Base-by-base conservation (phyloP, 257 asterid species). In the Solanum ossicruentum region DNA sequence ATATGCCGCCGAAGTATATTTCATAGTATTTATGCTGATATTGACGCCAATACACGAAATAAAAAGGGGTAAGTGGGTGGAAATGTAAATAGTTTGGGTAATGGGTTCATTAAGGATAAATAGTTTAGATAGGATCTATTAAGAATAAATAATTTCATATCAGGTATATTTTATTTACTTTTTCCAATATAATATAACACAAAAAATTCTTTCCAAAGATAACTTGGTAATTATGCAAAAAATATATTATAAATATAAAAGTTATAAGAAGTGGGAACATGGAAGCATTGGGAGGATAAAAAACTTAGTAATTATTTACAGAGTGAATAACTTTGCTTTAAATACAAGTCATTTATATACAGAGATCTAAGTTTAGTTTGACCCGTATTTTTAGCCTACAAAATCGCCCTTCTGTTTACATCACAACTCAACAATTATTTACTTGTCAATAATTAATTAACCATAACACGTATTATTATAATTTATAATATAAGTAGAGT, bases 381-480 rank as follows among this genome's bases (percentile, higher is more conserved):
- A 84, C 70, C 86, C 73, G 60, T 55, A 84, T 70, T 55, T 70
- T 69, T 47, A 84, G 86, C 82, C 86, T 84, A 54, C 6, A 16
- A 84, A 84, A 10, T 54, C 86, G 82, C 82, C n/a, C 47, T 23
- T 41, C 4, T 55, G 82, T 84, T 70, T 11, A 41, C 73, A 60
- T 21, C 21, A 43, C 3, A 45, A 12, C 13, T 81, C 84, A 80
- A 17, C 52, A 10, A 81, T 54, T 41, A 57, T 43, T 80, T 80
- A 32, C 65, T 16, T 28, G 54, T 39, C 70, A 81, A 57, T 57
- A 78, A 78, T 39, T 79, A 12, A 36, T 36, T 36, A 36, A 36
- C 41, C 41, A 36, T 36, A 36, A 3, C 41, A 36, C 6, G 4
- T 36, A 36, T 36, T 4, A 36, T 36, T 36, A 36, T 36, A 36